Evolutionary conservation across 2,329 filamentous ascomycete genomes (phyloP), one percentile per base, ranked within the genome.

Genomic region (Verticillium klebahnii): DNA sequence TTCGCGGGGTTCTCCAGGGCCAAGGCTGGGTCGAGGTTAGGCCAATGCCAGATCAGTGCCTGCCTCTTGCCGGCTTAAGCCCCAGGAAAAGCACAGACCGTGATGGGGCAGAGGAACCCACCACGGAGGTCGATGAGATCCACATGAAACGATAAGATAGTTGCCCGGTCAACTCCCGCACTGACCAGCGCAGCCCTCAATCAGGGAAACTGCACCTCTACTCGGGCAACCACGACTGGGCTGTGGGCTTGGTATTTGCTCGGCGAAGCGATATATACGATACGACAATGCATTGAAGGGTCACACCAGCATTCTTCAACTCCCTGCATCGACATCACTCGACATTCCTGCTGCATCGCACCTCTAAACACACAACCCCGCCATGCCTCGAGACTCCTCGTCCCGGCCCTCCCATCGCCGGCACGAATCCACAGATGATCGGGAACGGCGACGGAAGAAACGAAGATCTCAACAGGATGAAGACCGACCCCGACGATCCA

Each of bases 121-220:
- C 14, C 37, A 32, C 23, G 19, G 17, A 19, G 55, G 36, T 25
- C 56, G 37, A 60, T 32, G 17, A 54, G 50, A 54, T 57, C 32
- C 56, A 56, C 60, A 37, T 37, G 25, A 62, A 62, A 59, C 65
- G 71, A 73, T 71, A 67, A 71, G 75, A 77, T 75, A 68, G 77
- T 80, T 79, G 75, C 72, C 72, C 65, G 58, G 76, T 66, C 77
- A 77, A 80, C 78, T 65, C n/a, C 25, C 15, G 25, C 54, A 31
- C 25, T 25, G 54, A 34, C 31, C 25, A 56, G 12, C 12, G 8
- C 5, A n/a, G 54, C 29, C 54, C 19, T 56, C 54, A 34, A 56
- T 31, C 54, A 56, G 54, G 54, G 54, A 56, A 56, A 25, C 14
- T 5, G 15, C 54, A 32, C 11, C 45, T 52, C 45, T 25, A n/a